These are phyloP conservation scores for Gentiana macrophylla DNA, from an alignment of 257 asterid species.

Conservation along the genomic window DNA sequence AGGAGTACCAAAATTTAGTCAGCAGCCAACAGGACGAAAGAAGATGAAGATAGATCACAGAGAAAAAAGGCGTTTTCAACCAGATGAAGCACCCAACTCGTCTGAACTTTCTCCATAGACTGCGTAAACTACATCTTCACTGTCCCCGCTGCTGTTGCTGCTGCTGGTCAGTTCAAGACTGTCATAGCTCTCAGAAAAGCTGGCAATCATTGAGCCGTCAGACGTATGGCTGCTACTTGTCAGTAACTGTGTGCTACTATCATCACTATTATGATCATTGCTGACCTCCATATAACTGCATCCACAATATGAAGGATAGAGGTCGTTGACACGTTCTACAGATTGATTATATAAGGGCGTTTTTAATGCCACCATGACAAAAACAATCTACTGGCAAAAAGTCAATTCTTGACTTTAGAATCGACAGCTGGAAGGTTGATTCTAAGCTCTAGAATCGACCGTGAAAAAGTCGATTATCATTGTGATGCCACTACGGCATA, in stretches of 20 bases:
- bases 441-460: no score
- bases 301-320: not conserved
- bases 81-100: constrained; percentile 32
- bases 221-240: constrained; percentile 33
- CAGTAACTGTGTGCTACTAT: constrained; percentile 29
- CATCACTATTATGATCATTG: constrained; percentile 13
- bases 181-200: constrained; percentile 44
- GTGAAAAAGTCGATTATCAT: no score
- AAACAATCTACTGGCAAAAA: no score
- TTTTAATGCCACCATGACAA: no score
- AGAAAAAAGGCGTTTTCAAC: constrained; percentile 1
- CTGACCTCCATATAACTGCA: constrained; percentile 18
- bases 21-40: not conserved
- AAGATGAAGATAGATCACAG: not conserved
- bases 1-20: not conserved
- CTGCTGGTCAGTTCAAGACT: constrained; percentile 50
- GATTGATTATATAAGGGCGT: no score
- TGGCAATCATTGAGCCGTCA: constrained; percentile 21
- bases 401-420: no score
- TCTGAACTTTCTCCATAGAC: constrained; percentile 42
- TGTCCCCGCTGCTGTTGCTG: constrained; percentile 47
- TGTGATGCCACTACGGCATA: no score
- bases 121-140: constrained; percentile 20
- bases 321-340: not conserved
- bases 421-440: no score